Evolutionary conservation across 2,329 filamentous ascomycete genomes (phyloP), one percentile per base, ranked within the genome.

Genomic region (Aspergillus arachidicola): DNA sequence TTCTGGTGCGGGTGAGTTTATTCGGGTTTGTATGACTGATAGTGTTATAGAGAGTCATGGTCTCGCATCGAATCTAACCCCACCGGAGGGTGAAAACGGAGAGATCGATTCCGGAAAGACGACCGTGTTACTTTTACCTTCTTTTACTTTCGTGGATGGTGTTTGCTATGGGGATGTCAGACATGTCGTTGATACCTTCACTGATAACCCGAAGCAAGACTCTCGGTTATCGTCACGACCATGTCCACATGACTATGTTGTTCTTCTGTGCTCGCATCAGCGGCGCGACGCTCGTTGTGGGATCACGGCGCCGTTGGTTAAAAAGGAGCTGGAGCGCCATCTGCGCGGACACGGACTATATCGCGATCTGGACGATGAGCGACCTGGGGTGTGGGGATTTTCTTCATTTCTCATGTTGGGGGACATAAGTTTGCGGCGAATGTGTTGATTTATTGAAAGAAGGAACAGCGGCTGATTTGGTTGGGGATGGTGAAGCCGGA

Each of bases 391-490:
- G 93, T 94, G 1, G 93, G 92, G 1, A 91, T 97, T 64, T 96
- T 95, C 80, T 96, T 94, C 74, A 93, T 97, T 69, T 94, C 89
- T 64, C 94, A 97, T 74, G 92, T 97, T 6, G 94, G 94, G 36
- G 94, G 94, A 0, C 94, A 97, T 82, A 96, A 96, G 82, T 97
- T 94, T 81, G 89, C 89, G 53, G 94, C 94, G 30, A 97, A 97
- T 73, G 87, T 97, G 67, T 89, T 97, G 81, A 82, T 97, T 0
- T 97, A 97, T 76, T 86, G 93, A n/a, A 85, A 73, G 63, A 79
- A 76, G 56, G 72, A 73, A 64, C 71, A 74, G 64, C 76, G 77
- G 63, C 76, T 77, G 75, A 94, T 97, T 68, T 97, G 93, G 93
- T 82, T 97, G 46, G 93, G 91, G n/a, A 83, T 93, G 57, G 87